Conservation (phyloP, 1,139 yeast species). For the Debaryomyces sp. region DNA sequence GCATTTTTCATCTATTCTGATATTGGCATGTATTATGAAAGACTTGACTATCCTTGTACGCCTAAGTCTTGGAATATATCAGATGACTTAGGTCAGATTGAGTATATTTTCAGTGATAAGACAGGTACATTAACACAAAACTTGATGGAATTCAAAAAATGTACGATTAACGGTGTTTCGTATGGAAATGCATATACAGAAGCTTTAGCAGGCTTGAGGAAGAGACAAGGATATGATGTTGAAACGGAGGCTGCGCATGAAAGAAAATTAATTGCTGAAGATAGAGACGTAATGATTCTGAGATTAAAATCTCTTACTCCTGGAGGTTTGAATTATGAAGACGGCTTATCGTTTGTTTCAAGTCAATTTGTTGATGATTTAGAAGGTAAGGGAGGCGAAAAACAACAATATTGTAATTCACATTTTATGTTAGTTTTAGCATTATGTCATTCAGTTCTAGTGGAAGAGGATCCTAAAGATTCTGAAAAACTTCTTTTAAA, state of each 20-base stretch:
- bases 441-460: slow-evolving; percentile 61
- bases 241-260: slow-evolving; percentile 47
- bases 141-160: slow-evolving; percentile 62
- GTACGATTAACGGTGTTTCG: slow-evolving; percentile 54
- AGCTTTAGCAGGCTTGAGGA: slow-evolving; percentile 60
- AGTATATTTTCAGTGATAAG: slow-evolving; percentile 62
- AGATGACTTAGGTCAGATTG: slow-evolving; percentile 68
- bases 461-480: slow-evolving; percentile 47
- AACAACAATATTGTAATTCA: slow-evolving; percentile 42
- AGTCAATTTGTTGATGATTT: slow-evolving; percentile 46
- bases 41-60: slow-evolving; percentile 58
- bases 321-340: slow-evolving; percentile 31
- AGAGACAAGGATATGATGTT: slow-evolving; percentile 57
- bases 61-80: slow-evolving; percentile 66
- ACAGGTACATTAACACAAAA: slow-evolving; percentile 65
- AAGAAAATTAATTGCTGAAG: slow-evolving; percentile 39
- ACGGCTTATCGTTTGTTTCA: slow-evolving; percentile 53
- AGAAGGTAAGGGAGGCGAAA: slow-evolving; percentile 27
- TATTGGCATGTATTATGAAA: slow-evolving; percentile 52
- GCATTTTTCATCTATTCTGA: slow-evolving; percentile 60
- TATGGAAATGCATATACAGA: slow-evolving; percentile 67
- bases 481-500: slow-evolving; percentile 43
- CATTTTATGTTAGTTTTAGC: slow-evolving; percentile 58
- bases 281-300: slow-evolving; percentile 40
- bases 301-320: slow-evolving; percentile 22